Percentiles rank a stretch among this genome's conserved stretches.
These are phyloP conservation scores for Phytophthora ramorum DNA, from an alignment of 352 stramenopile genomes.

Conservation along the genomic window DNA sequence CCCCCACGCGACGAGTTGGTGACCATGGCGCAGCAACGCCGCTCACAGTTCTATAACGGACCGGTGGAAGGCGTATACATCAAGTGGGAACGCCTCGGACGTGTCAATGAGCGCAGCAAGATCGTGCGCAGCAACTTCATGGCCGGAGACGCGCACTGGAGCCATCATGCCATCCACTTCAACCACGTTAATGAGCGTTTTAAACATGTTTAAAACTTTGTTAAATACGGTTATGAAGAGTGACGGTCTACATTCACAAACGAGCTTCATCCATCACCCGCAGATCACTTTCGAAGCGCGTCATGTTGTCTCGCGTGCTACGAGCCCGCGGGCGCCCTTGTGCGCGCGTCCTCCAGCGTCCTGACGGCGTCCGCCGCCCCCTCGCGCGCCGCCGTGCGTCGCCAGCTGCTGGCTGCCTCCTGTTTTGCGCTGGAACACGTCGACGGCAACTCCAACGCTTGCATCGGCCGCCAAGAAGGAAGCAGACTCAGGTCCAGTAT, in stretches of 20 bases:
- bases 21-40: conserved; percentile 44
- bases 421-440: conserved; percentile 31
- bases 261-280: background rate
- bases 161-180: conserved; percentile 41
- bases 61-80: conserved; percentile 61
- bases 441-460: background rate
- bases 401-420: conserved; percentile 26
- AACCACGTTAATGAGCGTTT: conserved; percentile 23
- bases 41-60: conserved; percentile 56
- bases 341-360: conserved; percentile 18
- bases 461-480: conserved; percentile 12
- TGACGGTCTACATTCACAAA: too few relatives aligned
- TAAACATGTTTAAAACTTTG: too few relatives aligned
- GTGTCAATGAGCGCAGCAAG: conserved; percentile 61
- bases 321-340: conserved; percentile 21
- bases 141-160: conserved; percentile 71
- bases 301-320: conserved; percentile 27
- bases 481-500: background rate
- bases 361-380: conserved; percentile 2
- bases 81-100: conserved; percentile 57
- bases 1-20: conserved; percentile 41
- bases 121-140: conserved; percentile 76
- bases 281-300: conserved; percentile 10
- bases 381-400: conserved; percentile 13
- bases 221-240: too few relatives aligned